Evolutionary conservation across 306 rosid genomes (phyloP).

Genomic region (Lupinus albus): DNA sequence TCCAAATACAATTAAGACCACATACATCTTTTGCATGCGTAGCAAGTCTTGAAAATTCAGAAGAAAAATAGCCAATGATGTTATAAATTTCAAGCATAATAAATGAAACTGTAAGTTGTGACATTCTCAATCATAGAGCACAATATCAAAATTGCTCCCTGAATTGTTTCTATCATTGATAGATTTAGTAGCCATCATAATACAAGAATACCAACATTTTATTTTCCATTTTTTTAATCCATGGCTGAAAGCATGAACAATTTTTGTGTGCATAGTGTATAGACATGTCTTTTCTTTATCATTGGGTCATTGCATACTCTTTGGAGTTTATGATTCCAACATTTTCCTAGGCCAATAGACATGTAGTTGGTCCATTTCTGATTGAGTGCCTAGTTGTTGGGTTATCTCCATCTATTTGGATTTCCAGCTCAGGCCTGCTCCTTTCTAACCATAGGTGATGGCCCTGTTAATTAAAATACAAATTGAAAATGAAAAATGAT

Average conservation of each 20-base stretch:
- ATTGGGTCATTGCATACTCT: too few species aligned
- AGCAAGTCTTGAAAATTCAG: conserved; percentile 18
- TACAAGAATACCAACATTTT: not conserved
- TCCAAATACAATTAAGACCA: conserved; percentile 25
- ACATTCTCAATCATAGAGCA: not conserved
- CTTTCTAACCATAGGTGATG: not conserved
- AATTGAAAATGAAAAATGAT: not conserved
- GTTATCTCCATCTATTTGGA: not conserved
- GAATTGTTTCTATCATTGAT: conserved; percentile 32
- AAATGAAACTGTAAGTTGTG: conserved; percentile 14
- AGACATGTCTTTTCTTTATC: too few species aligned
- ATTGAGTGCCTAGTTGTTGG: not conserved
- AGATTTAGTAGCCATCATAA: conserved; percentile 1
- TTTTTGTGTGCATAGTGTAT: not conserved
- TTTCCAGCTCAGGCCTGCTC: not conserved
- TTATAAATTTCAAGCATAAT: conserved; percentile 21
- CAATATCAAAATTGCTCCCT: not conserved
- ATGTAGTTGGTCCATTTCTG: not conserved
- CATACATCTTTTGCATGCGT: conserved; percentile 1
- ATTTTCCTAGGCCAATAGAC: not conserved
- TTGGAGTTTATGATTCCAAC: not conserved
- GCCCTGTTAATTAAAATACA: not conserved
- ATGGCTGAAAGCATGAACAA: not conserved
- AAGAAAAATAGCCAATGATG: conserved; percentile 1
- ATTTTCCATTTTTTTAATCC: not conserved